A percentile compares a stretch with the other conserved stretches of the same genome.
Conservation (phyloP, 2,329 filamentous ascomycete species). For the Colletotrichum gloeosporioides region DNA sequence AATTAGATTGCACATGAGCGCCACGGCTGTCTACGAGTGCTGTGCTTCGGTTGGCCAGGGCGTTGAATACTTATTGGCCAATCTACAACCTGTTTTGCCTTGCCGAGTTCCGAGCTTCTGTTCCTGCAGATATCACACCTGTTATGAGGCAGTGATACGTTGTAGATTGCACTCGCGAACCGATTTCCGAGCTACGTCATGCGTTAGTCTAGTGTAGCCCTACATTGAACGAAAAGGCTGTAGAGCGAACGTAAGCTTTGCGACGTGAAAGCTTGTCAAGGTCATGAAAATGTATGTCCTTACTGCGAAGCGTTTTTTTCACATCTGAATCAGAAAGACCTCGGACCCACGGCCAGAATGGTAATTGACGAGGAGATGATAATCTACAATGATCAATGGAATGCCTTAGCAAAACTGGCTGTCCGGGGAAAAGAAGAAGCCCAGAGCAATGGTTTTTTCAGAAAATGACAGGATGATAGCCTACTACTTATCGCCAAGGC, state of each 20-base stretch:
- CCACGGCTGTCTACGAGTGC: background rate
- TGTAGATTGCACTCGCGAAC: background rate
- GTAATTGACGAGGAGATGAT: too few relatives aligned
- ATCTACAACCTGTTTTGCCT: background rate
- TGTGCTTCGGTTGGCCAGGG: background rate
- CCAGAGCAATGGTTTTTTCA: background rate
- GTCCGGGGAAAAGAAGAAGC: background rate
- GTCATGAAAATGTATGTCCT: fast-evolving
- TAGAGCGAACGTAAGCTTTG: background rate
- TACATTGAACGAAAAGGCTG: fast-evolving
- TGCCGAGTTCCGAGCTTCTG: background rate
- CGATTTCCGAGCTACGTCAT: background rate
- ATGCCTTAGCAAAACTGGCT: background rate
- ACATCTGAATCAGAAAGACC: too few relatives aligned
- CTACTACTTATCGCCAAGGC: background rate
- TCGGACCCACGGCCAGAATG: too few relatives aligned
- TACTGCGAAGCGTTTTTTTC: background rate
- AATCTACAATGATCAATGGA: background rate
- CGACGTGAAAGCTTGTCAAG: background rate
- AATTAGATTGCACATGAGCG: background rate
- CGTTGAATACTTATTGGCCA: background rate
- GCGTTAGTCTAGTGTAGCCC: background rate
- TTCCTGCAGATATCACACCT: background rate
- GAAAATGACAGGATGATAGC: background rate
- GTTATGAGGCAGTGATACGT: background rate